Base-by-base conservation (phyloP, 1,139 yeast genomes). In the Kluyveromyces sp. region DNA sequence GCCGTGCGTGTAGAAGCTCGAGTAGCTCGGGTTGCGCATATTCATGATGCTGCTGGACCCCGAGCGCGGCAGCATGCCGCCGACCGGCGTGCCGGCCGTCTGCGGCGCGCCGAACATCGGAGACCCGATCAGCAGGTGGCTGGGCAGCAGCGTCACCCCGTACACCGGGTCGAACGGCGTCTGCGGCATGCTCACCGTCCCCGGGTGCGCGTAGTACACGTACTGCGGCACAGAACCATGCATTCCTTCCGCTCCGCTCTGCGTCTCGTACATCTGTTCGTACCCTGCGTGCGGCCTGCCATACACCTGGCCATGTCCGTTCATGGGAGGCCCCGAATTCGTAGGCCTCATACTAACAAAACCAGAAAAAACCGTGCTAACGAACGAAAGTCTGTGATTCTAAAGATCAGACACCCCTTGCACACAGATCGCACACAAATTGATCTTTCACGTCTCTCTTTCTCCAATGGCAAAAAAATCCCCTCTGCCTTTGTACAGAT, bases 91-190 rank as follows among this genome's bases (percentile, higher is more conserved):
- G 4, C 32, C 33, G 4, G 33, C 33, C 15, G 26, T 37, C 30
- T 38, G 41, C 22, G 69, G 69, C 1, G 70, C 60, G n/a, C 74
- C 76, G 39, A 76, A 71, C 56, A 76, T 82, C 0, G 92, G 92
- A 1, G 89, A 79, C 17, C 78, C 77, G 50, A 80, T 66, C 42
- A 83, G 65, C 43, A 83, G 64, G 55, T 81, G 86, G 20, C 85
- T 73, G 1, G 92, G 92, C 33, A 83, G 65, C 71, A 83, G 70
- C 15, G 83, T 76, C n/a, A 81, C 73, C 8, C 80, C 76, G 54
- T 75, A 77, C 4, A 70, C 61, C 46, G 73, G 58, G 52, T 77
- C 83, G 51, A 75, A 67, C 1, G 82, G 81, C 2, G 80, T 69
- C 28, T 69, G 68, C 3, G 74, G 74, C 1, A 63, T 61, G 33